phyloP scores from a whole-genome alignment of 768 basidiomycete species.

The Phanerodontia chrysosporium region DNA sequence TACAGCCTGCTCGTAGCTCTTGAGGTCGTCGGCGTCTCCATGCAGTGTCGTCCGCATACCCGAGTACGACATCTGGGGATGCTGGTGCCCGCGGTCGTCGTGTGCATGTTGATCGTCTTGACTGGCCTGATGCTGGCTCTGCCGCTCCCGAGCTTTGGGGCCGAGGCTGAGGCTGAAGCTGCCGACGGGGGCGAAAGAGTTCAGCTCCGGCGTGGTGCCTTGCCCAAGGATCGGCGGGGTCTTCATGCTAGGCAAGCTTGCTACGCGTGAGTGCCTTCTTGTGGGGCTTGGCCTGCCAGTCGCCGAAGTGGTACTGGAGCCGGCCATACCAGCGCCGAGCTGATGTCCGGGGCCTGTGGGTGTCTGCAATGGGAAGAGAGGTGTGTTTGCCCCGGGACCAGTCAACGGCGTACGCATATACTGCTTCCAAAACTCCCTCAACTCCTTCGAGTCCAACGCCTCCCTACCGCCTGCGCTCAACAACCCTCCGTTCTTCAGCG shows the following conservation, averaged over 20 bases:
- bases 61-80: conserved; percentile 16
- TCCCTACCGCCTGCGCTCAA: conserved; percentile 19
- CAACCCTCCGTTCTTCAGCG: conserved; percentile 18
- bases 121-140: conserved; percentile 2
- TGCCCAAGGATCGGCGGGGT: conserved; percentile 45
- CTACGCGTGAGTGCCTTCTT: conserved; percentile 49
- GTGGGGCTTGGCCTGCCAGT: conserved; percentile 19
- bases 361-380: conserved; percentile 16
- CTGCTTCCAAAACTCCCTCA: conserved; percentile 71
- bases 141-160: not conserved
- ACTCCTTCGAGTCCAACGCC: conserved; percentile 32
- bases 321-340: conserved; percentile 9
- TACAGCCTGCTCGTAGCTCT: conserved; percentile 72
- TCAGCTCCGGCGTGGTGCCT: conserved; percentile 8
- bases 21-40: conserved; percentile 53
- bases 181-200: conserved; percentile 5
- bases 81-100: conserved; percentile 18
- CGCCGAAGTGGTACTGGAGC: not conserved
- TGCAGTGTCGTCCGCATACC: conserved; percentile 28
- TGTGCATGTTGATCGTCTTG: conserved; percentile 10
- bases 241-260: conserved; percentile 65
- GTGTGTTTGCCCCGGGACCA: conserved; percentile 23
- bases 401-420: conserved; percentile 67
- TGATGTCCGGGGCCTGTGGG: conserved; percentile 21
- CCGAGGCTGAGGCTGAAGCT: conserved; percentile 3